Evolutionary conservation across 129 eudicot genomes (phyloP), one percentile per base, ranked within the genome.

Genomic region (Flaveria linearis): DNA sequence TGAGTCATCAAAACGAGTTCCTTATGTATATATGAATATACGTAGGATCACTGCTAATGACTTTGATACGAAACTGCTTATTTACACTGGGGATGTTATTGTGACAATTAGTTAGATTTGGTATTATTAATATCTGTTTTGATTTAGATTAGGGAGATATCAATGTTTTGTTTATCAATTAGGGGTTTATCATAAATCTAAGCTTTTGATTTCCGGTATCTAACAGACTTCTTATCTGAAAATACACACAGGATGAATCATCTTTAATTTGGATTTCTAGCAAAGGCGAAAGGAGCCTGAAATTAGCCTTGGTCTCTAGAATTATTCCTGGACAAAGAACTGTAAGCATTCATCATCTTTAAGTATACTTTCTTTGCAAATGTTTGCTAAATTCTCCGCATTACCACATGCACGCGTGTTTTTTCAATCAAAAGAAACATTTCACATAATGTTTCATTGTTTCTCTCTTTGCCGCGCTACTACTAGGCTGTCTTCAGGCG

Each of bases 281-380:
- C 67, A 84, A 87, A 47, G 96, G 97, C 68, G 98, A 94, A 77
- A 86, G 92, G 72, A 87, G 77, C 77, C 74, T 94, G 85, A 94
- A 91, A 85, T 81, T 94, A 82, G 84, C 93, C 79, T 89, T 90
- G 71, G 97, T 94, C 67, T 88, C 97, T 55, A 87, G 93, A 88
- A 84, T 94, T 55, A 78, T 94, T 72, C 98, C 98, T 77, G 98
- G 98, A 75, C 98, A 94, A 83, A 80, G 97, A 94, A 94, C 98
- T 53, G 98, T 94, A 85, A 89, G 96, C 41, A 80, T 82, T 33
- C 62, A 73, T 53, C 55, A 65, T 73, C 62, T 18, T 63, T 17
- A 69, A 43, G 36, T 14, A 78, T 56, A 26, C 39, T 63, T 1
- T 20, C 30, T 52, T 56, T 13, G 25, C n/a, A 25, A 23, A 42